Percentiles rank a stretch among this genome's conserved stretches.
Conservation (phyloP, 805 yeast species). For the Henningerozyma blattae region DNA sequence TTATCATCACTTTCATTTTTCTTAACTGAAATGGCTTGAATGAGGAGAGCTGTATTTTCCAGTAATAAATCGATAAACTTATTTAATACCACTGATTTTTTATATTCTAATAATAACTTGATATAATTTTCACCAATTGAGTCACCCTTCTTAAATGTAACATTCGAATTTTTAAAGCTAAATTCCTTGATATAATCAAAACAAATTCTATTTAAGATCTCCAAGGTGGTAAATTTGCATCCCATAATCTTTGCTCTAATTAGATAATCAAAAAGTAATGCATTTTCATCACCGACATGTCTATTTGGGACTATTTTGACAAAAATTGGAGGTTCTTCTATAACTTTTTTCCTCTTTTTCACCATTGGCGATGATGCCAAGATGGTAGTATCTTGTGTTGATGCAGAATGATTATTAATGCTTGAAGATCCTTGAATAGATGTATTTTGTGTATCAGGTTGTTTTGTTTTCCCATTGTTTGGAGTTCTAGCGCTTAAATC, state of each 20-base stretch:
- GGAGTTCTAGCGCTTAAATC: too few relatives aligned
- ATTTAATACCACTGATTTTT: slow-evolving; percentile 13
- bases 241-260: slow-evolving; percentile 16
- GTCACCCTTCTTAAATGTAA: slow-evolving; percentile 7
- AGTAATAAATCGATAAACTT: slow-evolving; percentile 14
- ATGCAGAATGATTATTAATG: too few relatives aligned
- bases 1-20: slow-evolving; percentile 15
- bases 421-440: too few relatives aligned
- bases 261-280: slow-evolving; percentile 15
- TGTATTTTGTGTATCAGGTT: too few relatives aligned
- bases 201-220: slow-evolving; percentile 14
- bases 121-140: slow-evolving; percentile 18
- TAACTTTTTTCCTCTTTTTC: slow-evolving; percentile 9
- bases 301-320: slow-evolving; percentile 11
- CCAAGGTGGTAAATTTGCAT: slow-evolving; percentile 16
- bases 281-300: slow-evolving; percentile 14
- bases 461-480: too few relatives aligned
- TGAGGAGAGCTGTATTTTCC: slow-evolving; percentile 17
- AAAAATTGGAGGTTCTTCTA: neutral
- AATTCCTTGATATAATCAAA: slow-evolving; percentile 10
- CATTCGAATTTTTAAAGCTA: slow-evolving; percentile 6
- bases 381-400: too few relatives aligned
- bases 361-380: slow-evolving; percentile 3
- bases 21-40: slow-evolving; percentile 18
- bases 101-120: slow-evolving; percentile 8